Evolutionary conservation across 768 basidiomycete genomes (phyloP).

Genomic region (Clitopilus passeckerianus): DNA sequence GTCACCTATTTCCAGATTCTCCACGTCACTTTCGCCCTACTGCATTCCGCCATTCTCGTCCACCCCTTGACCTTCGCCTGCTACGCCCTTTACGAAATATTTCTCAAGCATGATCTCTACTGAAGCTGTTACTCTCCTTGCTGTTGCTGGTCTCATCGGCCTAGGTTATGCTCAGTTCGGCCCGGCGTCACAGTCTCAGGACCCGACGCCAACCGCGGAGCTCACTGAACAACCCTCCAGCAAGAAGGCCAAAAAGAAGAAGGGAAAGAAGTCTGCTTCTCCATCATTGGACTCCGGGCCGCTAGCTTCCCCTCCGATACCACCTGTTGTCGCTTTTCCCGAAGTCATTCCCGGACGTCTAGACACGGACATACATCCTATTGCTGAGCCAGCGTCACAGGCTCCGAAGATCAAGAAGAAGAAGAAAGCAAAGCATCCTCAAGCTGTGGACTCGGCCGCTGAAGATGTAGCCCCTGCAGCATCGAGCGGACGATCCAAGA

Average conservation of each 20-base stretch:
- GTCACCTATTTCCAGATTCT: not conserved
- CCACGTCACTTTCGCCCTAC: not conserved
- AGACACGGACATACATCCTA: not conserved
- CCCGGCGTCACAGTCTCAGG: constrained; percentile 5
- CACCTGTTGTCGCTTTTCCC: constrained; percentile 1
- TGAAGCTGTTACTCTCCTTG: constrained; percentile 31
- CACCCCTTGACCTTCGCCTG: not conserved
- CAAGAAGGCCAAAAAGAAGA: constrained; percentile 15
- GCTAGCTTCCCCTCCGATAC: not conserved
- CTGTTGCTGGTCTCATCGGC: constrained; percentile 36
- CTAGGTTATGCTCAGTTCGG: constrained; percentile 29
- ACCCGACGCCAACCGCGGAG: not conserved
- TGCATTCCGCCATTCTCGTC: not conserved
- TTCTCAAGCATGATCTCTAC: constrained; percentile 37
- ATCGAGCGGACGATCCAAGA: not conserved
- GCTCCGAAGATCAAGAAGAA: constrained; percentile 29
- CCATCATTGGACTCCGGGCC: not conserved
- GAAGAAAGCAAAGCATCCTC: constrained; percentile 31
- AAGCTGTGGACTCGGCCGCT: not conserved
- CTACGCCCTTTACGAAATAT: constrained; percentile 32
- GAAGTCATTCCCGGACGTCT: not conserved
- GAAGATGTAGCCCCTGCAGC: constrained; percentile 2
- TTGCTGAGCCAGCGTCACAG: not conserved
- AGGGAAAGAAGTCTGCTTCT: not conserved
- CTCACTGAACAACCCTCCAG: constrained; percentile 1